Conservation (phyloP, 352 stramenopile genomes). For the Phytophthora palmivora region DNA sequence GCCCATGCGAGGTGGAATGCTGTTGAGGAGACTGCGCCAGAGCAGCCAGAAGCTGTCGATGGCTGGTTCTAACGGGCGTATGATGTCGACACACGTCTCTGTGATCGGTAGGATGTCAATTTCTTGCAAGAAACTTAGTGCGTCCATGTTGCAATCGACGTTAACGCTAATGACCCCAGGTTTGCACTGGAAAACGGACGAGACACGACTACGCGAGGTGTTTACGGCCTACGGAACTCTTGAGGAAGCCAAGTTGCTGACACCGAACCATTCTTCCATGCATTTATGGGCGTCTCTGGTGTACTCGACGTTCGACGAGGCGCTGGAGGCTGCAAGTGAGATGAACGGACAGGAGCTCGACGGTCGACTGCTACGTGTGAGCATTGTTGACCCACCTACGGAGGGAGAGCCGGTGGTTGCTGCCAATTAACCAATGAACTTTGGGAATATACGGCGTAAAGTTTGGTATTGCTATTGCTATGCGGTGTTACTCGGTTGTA, state of each 20-base stretch:
- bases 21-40: constrained; percentile 26
- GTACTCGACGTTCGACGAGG: constrained; percentile 77
- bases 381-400: constrained; percentile 64
- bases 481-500: constrained; percentile 40
- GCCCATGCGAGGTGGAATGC: constrained; percentile 17
- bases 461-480: constrained; percentile 11
- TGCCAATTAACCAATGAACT: constrained; percentile 13
- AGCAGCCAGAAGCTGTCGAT: constrained; percentile 3
- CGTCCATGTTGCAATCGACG: constrained; percentile 14
- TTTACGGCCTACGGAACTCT: constrained; percentile 65
- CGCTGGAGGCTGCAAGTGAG: constrained; percentile 68
- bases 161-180: constrained; percentile 38
- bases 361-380: constrained; percentile 77
- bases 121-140: neutral
- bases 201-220: constrained; percentile 65
- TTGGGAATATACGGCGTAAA: constrained; percentile 12
- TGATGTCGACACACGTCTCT: constrained; percentile 59
- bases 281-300: constrained; percentile 72
- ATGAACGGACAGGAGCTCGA: constrained; percentile 89
- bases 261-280: constrained; percentile 60
- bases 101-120: constrained; percentile 52
- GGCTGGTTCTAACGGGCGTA: constrained; percentile 2
- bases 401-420: constrained; percentile 9
- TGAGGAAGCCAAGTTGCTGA: constrained; percentile 63
- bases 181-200: constrained; percentile 86